Conservation (phyloP, 192 early-diverging fungal species). For the Phlyctochytrium bullatum region DNA sequence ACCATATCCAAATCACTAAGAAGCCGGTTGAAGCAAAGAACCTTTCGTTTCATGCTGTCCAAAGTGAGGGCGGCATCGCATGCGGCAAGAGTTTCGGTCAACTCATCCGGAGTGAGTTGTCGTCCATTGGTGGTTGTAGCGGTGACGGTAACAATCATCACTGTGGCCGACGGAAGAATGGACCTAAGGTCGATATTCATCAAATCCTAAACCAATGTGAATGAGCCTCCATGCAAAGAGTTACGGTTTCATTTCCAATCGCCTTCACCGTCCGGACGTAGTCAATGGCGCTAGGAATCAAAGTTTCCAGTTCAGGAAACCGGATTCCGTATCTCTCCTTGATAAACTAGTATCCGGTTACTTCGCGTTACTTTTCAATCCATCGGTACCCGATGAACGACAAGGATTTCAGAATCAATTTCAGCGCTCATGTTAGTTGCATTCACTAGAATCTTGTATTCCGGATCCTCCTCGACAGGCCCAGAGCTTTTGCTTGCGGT, state of each 20-base stretch:
- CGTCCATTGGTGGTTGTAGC: slow-evolving; percentile 80
- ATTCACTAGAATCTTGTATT: slow-evolving; percentile 80
- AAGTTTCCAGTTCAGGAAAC: slow-evolving; percentile 89
- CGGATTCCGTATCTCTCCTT: slow-evolving; percentile 84
- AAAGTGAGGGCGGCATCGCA: slow-evolving; percentile 76
- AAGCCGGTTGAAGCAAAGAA: slow-evolving; percentile 25
- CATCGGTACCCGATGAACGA: slow-evolving; percentile 75
- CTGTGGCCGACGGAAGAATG: slow-evolving; percentile 71
- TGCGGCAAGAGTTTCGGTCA: slow-evolving; percentile 68
- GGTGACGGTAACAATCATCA: slow-evolving; percentile 91
- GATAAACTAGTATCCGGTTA: slow-evolving; percentile 58
- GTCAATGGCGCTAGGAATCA: slow-evolving; percentile 85
- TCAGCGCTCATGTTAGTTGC: slow-evolving; percentile 83
- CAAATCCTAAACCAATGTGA: slow-evolving; percentile 55
- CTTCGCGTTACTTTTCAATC: too few relatives aligned
- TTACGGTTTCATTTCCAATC: slow-evolving; percentile 68
- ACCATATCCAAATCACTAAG: slow-evolving; percentile 5
- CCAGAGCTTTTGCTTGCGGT: slow-evolving; percentile 49
- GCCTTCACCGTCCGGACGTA: slow-evolving; percentile 80
- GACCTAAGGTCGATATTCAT: slow-evolving; percentile 75
- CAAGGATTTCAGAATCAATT: slow-evolving; percentile 84
- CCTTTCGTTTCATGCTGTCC: slow-evolving; percentile 64
- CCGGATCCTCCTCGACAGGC: slow-evolving; percentile 79
- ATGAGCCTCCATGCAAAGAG: slow-evolving; percentile 1
- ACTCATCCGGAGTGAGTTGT: slow-evolving; percentile 58